Percentiles rank a stretch among this genome's conserved stretches.
Evolutionary conservation across 2,329 filamentous ascomycete genomes (phyloP).

Genomic region (Thelonectria rubi): DNA sequence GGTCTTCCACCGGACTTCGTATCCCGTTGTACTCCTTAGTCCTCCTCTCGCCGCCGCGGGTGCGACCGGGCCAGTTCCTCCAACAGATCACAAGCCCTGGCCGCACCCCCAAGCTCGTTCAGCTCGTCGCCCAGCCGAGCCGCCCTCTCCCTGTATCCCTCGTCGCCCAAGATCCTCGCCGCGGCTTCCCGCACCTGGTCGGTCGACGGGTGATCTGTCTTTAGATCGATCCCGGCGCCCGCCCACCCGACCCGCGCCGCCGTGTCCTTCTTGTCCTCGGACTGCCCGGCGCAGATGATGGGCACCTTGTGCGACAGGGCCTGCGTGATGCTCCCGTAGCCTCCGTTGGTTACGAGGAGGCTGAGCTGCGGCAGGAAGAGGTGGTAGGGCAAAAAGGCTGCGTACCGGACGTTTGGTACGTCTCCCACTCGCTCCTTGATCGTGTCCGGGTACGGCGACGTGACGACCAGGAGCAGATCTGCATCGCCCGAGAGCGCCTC

Average conservation of each 20-base stretch:
- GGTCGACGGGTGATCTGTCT: constrained; percentile 46
- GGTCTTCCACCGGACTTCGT: too few relatives aligned
- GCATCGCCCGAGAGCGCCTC: constrained; percentile 43
- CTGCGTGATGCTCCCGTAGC: constrained; percentile 50
- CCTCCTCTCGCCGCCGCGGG: neutral
- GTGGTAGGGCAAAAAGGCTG: constrained; percentile 50
- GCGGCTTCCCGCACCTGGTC: constrained; percentile 40
- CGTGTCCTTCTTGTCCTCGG: constrained; percentile 51
- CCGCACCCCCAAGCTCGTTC: constrained; percentile 41
- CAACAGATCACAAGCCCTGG: constrained; percentile 39
- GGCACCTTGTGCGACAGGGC: constrained; percentile 48
- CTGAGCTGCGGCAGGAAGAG: constrained; percentile 46
- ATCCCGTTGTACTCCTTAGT: neutral
- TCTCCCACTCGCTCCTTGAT: constrained; percentile 38
- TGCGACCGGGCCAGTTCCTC: constrained; percentile 38
- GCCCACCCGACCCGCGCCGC: constrained; percentile 46
- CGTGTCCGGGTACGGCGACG: constrained; percentile 43
- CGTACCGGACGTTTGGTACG: constrained; percentile 43
- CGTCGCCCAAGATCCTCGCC: constrained; percentile 38
- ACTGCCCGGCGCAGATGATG: constrained; percentile 49
- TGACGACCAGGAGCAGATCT: constrained; percentile 45
- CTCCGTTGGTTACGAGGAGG: constrained; percentile 50
- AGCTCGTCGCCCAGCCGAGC: constrained; percentile 40
- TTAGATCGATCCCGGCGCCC: constrained; percentile 48
- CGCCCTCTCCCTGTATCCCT: constrained; percentile 36